A percentile compares a stretch with the other conserved stretches of the same genome.
phyloP scores from a whole-genome alignment of 2,329 filamentous ascomycete species.

The Knufia petricola region DNA sequence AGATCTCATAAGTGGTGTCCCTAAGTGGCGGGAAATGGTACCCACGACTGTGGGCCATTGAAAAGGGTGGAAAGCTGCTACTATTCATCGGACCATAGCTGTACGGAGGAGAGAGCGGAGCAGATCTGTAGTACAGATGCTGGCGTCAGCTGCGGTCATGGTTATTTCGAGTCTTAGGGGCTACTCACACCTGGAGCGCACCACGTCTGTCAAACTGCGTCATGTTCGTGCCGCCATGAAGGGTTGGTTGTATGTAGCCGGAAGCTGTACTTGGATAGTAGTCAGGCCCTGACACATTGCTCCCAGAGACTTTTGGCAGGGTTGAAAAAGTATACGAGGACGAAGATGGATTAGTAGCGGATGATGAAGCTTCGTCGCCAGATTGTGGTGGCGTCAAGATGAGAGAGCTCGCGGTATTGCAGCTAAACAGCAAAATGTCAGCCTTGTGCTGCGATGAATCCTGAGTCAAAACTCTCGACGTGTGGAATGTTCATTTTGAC shows the following conservation, averaged over 20 bases:
- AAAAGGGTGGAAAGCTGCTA: not conserved
- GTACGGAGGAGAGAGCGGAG: constrained; percentile 6
- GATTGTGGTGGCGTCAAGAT: constrained; percentile 44
- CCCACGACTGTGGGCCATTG: not conserved
- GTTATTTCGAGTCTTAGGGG: not conserved
- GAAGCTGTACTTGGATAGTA: constrained; percentile 1
- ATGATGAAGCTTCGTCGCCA: constrained; percentile 43
- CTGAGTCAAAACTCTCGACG: not conserved
- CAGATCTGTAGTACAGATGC: not conserved
- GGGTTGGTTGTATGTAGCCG: not conserved
- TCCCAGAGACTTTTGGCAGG: constrained; percentile 28
- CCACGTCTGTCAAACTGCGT: not conserved
- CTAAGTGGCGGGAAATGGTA: not conserved
- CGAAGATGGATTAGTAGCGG: constrained; percentile 42
- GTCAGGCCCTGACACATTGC: constrained; percentile 6
- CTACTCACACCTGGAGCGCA: constrained; percentile 3
- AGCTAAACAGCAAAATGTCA: constrained; percentile 4
- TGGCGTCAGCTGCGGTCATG: not conserved
- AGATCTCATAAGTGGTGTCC: not conserved
- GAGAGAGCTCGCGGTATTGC: constrained; percentile 28
- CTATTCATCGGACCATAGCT: constrained; percentile 2
- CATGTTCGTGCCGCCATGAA: constrained; percentile 5
- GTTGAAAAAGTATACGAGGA: constrained; percentile 39
- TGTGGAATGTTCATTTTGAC: not conserved
- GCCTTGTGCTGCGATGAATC: not conserved